Evolutionary conservation across 768 basidiomycete species (phyloP).

Genomic region (Rhizopogon roseolus): DNA sequence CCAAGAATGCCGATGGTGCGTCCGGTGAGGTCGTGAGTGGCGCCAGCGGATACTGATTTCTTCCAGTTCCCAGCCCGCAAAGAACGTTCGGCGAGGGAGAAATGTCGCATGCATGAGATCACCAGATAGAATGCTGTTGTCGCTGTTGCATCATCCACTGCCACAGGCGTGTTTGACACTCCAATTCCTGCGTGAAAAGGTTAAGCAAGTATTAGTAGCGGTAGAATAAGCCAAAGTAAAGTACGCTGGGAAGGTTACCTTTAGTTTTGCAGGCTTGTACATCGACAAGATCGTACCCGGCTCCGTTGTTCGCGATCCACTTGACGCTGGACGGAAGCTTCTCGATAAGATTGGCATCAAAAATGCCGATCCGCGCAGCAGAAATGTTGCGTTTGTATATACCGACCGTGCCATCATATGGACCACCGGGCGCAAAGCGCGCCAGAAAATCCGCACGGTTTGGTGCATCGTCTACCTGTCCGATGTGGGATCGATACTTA

Average conservation of each 20-base stretch:
- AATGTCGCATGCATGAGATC: slow-evolving; percentile 68
- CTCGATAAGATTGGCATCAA: slow-evolving; percentile 48
- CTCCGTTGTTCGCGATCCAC: slow-evolving; percentile 87
- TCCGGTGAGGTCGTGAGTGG: slow-evolving; percentile 55
- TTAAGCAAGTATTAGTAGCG: not conserved
- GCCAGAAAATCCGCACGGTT: slow-evolving; percentile 41
- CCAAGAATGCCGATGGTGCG: slow-evolving; percentile 66
- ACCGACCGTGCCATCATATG: slow-evolving; percentile 43
- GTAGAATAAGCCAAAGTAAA: not conserved
- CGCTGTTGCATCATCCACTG: slow-evolving; percentile 82
- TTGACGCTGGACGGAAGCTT: slow-evolving; percentile 59
- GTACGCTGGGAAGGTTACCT: slow-evolving; percentile 34
- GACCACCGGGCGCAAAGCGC: slow-evolving; percentile 37
- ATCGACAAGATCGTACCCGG: slow-evolving; percentile 84
- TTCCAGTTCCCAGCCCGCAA: slow-evolving; percentile 6
- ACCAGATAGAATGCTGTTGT: slow-evolving; percentile 78
- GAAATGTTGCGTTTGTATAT: slow-evolving; percentile 48
- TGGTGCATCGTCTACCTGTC: slow-evolving; percentile 34
- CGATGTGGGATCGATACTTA: not conserved
- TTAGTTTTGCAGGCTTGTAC: slow-evolving; percentile 65
- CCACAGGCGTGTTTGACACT: slow-evolving; percentile 79
- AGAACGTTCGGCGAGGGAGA: slow-evolving; percentile 50
- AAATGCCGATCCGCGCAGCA: slow-evolving; percentile 39
- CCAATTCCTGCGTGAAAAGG: slow-evolving; percentile 46
- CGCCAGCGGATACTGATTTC: slow-evolving; percentile 28